Conservation (phyloP, 768 basidiomycete species). For the Psilocybe sp. region DNA sequence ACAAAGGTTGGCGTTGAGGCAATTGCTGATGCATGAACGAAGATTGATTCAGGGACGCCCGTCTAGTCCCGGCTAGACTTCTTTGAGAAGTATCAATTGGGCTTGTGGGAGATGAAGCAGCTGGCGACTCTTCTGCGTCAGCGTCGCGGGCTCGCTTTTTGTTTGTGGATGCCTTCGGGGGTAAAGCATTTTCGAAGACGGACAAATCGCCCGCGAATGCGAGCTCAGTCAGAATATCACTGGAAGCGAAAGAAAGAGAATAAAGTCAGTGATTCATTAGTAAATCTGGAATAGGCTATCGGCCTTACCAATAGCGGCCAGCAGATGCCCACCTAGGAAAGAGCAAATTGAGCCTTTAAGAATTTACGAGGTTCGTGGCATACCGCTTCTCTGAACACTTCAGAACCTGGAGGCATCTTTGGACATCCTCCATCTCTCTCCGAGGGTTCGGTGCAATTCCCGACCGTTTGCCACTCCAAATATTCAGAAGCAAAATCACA, state of each 20-base stretch:
- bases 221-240: constrained; percentile 36
- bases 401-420: constrained; percentile 56
- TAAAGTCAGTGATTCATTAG: background rate
- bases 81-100: constrained; percentile 13
- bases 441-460: constrained; percentile 43
- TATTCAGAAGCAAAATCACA: constrained; percentile 61
- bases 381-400: constrained; percentile 37
- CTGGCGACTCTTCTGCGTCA: background rate
- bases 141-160: background rate
- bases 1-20: constrained; percentile 16
- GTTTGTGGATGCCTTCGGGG: constrained; percentile 1
- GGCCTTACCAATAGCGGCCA: constrained; percentile 34
- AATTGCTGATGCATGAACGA: constrained; percentile 1
- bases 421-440: constrained; percentile 58
- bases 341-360: background rate
- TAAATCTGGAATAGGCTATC: constrained; percentile 1
- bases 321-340: constrained; percentile 36
- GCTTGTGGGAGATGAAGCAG: constrained; percentile 11
- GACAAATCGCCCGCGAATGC: constrained; percentile 32
- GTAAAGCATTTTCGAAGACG: constrained; percentile 12
- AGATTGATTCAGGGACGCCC: constrained; percentile 21
- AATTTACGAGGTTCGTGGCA: constrained; percentile 1
- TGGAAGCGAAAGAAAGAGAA: constrained; percentile 6
- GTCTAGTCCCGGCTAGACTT: constrained; percentile 24
- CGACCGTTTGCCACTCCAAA: constrained; percentile 58